Evolutionary conservation across 345 rosid genomes (phyloP), one percentile per base, ranked within the genome.

Genomic region (Heritiera fomes): DNA sequence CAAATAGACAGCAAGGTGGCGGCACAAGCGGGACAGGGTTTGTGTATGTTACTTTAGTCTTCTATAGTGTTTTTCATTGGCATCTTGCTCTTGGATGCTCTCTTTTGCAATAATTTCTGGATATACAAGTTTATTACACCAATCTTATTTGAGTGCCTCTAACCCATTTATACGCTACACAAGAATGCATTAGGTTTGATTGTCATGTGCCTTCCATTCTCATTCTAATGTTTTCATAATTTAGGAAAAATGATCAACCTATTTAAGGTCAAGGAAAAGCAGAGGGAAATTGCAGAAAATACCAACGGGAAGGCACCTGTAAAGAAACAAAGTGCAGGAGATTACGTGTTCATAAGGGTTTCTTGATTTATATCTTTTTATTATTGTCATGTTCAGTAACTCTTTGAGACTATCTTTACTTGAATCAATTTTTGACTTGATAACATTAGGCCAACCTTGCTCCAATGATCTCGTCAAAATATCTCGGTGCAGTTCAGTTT

Each of bases 331-430:
- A 23, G 28, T 23, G 28, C 28, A 23, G 28, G 28, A 86, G 78
- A 87, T 64, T 87, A n/a, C 91, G 90, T 47, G 83, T 85, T 78
- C 88, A 87, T 38, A 89, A 79, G 83, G 88, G 88, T 86, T 28
- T 41, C 40, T 23, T 14, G 9, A 50, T 30, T 63, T 41, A 13
- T 68, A 40, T 28, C 34, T 15, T 68, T 23, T 41, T 13, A 23
- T 41, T 8, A n/a, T 41, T 66, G 8, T 23, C 28, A 23, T 23
- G 28, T 23, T 23, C 28, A 23, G 28, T 23, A 23, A 23, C 28
- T 23, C 28, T 23, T 23, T 23, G 28, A 23, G 28, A 23, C 28
- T 23, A 23, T 23, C 28, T 23, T 23, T 23, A 23, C 59, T 66
- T 30, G 73, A 53, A 77, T 65, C 12, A 66, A 5, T 14, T n/a